Evolutionary conservation across 2,329 filamentous ascomycete genomes (phyloP).

Genomic region (Drechmeria coniospora): DNA sequence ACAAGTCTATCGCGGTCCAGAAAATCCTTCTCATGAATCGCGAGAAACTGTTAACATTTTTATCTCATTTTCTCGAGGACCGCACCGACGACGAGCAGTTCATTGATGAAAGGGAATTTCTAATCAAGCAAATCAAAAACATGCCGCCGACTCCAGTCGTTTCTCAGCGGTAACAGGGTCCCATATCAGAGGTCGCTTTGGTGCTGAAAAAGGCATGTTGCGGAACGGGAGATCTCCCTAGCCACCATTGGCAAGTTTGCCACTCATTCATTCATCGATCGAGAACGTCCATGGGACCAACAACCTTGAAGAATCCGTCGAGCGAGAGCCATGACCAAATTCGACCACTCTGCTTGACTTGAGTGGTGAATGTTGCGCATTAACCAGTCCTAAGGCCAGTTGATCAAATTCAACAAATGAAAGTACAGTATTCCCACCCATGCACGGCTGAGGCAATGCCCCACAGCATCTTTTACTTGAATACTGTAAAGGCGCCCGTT

Average conservation of each 20-base stretch:
- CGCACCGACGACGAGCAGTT: constrained; percentile 97
- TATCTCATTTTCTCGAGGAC: constrained; percentile 86
- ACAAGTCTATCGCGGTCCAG: constrained; percentile 93
- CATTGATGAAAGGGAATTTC: constrained; percentile 90
- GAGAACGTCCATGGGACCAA: no score
- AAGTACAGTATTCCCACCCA: background rate
- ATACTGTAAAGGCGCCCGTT: no score
- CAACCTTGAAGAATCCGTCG: no score
- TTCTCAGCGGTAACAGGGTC: constrained; percentile 24
- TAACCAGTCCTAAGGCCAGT: no score
- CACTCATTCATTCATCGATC: no score
- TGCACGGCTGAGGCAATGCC: background rate
- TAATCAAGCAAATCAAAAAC: constrained; percentile 82
- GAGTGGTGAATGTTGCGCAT: no score
- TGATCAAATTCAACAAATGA: no score
- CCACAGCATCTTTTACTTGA: no score
- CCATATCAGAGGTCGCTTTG: background rate
- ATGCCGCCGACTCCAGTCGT: constrained; percentile 44
- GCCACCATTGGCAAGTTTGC: no score
- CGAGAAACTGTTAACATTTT: constrained; percentile 74
- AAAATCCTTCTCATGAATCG: constrained; percentile 94
- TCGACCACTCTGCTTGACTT: background rate
- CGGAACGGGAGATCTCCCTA: no score
- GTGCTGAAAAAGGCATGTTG: no score
- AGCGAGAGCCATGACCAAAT: background rate